Percentiles rank a stretch among this genome's conserved stretches.
Evolutionary conservation across 2,329 filamentous ascomycete species (phyloP).

Genomic region (Ceratocystis destructans): DNA sequence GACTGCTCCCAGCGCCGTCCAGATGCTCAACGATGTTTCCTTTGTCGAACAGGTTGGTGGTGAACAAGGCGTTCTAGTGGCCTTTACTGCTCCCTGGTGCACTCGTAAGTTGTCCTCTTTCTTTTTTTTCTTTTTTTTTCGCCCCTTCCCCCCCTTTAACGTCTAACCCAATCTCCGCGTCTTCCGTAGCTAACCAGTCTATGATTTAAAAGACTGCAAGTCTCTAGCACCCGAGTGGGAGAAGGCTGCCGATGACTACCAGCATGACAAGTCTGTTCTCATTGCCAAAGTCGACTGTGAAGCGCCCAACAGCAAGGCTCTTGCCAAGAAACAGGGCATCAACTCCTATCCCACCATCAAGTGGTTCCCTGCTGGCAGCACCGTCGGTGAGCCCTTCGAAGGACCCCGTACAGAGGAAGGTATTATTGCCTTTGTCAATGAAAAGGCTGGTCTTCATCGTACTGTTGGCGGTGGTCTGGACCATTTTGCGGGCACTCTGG

Average conservation of each 20-base stretch:
- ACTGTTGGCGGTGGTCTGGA: constrained; percentile 67
- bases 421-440: constrained; percentile 71
- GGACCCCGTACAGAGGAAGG: constrained; percentile 64
- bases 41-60: constrained; percentile 68
- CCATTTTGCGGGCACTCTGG: constrained; percentile 66
- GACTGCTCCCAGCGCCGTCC: constrained; percentile 59
- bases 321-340: constrained; percentile 62
- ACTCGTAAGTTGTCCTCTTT: constrained; percentile 58
- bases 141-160: not conserved
- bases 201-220: constrained; percentile 68
- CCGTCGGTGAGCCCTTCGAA: constrained; percentile 54
- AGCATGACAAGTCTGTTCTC: constrained; percentile 60
- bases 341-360: constrained; percentile 92
- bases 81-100: constrained; percentile 97
- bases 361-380: constrained; percentile 82
- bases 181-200: not conserved
- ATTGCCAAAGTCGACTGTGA: constrained; percentile 96
- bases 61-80: constrained; percentile 82
- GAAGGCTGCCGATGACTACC: constrained; percentile 67
- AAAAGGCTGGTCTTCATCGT: constrained; percentile 78
- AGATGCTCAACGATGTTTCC: constrained; percentile 63
- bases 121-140: not conserved
- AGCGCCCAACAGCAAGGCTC: constrained; percentile 67
- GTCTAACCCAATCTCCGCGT: too few relatives aligned
- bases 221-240: constrained; percentile 83